Percentiles rank a stretch among this genome's conserved stretches.
Conservation (phyloP, 441 rosid genomes). For the Capsella rubella region DNA sequence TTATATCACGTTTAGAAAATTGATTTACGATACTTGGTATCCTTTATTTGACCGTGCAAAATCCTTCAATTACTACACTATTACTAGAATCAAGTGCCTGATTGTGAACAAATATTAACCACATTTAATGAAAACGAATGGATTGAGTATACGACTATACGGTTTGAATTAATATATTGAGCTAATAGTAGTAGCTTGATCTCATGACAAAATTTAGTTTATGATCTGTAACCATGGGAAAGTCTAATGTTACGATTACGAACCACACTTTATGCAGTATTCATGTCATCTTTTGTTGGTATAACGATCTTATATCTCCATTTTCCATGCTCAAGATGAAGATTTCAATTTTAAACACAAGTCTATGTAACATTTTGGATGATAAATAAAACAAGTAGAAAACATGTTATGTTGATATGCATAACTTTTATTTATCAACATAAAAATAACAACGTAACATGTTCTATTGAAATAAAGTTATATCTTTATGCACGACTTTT, state of each 20-base stretch:
- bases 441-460: no score
- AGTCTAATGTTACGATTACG: neutral
- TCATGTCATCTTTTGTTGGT: slow-evolving; percentile 5
- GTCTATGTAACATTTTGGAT: neutral
- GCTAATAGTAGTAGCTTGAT: neutral
- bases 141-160: neutral
- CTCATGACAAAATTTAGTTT: neutral
- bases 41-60: neutral
- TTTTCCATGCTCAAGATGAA: neutral
- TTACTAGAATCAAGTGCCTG: neutral
- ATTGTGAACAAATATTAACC: neutral
- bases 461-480: neutral
- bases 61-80: neutral
- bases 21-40: neutral
- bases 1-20: neutral
- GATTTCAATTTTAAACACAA: neutral
- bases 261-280: neutral
- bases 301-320: neutral
- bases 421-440: no score
- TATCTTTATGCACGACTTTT: neutral
- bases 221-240: neutral
- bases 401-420: neutral
- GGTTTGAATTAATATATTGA: neutral
- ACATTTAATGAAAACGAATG: neutral
- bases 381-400: neutral